phyloP scores from a whole-genome alignment of 164 flowering plant genomes.

The Liriodendron chinense region DNA sequence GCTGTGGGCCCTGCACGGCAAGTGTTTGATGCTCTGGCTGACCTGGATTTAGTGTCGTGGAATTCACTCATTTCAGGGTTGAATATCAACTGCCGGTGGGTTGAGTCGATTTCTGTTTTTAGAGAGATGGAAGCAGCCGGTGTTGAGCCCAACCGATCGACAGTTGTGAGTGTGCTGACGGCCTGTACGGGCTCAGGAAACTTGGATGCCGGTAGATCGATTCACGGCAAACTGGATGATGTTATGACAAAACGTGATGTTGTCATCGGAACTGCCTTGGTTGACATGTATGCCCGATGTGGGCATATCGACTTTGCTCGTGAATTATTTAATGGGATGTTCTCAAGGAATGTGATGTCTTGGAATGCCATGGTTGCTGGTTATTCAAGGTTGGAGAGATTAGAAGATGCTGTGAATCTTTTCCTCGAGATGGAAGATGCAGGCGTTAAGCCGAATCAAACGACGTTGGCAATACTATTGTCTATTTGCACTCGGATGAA shows the following conservation, averaged over 20 bases:
- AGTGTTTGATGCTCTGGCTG: too few relatives aligned
- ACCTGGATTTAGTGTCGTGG: too few relatives aligned
- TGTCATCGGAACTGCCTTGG: slow-evolving; percentile 49
- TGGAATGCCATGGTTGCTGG: slow-evolving; percentile 32
- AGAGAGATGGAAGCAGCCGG: too few relatives aligned
- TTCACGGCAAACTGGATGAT: slow-evolving; percentile 43
- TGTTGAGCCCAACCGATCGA: too few relatives aligned
- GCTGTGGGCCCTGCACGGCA: too few relatives aligned
- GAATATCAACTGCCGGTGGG: too few relatives aligned
- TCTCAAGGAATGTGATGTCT: slow-evolving; percentile 23
- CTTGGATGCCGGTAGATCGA: slow-evolving; percentile 51
- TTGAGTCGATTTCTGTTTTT: too few relatives aligned
- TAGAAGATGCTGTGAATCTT: slow-evolving; percentile 13
- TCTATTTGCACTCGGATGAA: slow-evolving; percentile 24
- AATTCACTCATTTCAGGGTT: too few relatives aligned
- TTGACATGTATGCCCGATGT: slow-evolving; percentile 21
- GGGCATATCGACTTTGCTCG: slow-evolving; percentile 9
- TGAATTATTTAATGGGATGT: slow-evolving; percentile 23
- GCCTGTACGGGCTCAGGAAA: slow-evolving; percentile 56
- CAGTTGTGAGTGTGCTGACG: slow-evolving; percentile 24
- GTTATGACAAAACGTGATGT: slow-evolving; percentile 26
- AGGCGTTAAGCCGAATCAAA: slow-evolving; percentile 19
- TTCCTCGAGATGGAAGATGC: slow-evolving; percentile 22
- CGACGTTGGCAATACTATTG: slow-evolving; percentile 26
- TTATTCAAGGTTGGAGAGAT: slow-evolving; percentile 14